A percentile compares a stretch with the other conserved stretches of the same genome.
Evolutionary conservation across 139 green algal genomes (phyloP).

Genomic region (Desmodesmus armatus): DNA sequence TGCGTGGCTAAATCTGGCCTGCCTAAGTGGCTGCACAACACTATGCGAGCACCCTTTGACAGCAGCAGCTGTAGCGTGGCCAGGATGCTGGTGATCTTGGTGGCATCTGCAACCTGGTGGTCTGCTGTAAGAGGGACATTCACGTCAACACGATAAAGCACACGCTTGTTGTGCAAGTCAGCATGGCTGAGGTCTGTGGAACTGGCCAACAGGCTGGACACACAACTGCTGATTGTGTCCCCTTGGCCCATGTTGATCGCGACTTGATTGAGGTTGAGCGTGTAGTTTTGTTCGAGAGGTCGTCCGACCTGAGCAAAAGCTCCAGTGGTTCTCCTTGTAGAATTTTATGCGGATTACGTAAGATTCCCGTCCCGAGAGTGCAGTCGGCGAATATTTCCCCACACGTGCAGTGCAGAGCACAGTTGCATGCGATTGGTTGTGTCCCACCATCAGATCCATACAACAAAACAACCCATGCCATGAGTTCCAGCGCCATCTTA

Average conservation of each 20-base stretch:
- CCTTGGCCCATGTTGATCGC: background rate
- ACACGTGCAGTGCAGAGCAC: background rate
- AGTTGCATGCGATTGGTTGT: background rate
- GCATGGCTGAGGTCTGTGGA: background rate
- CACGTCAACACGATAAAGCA: conserved; percentile 7
- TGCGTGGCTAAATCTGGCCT: background rate
- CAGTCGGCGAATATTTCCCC: background rate
- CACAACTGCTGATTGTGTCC: background rate
- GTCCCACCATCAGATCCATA: background rate
- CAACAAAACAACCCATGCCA: background rate
- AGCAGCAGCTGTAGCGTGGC: conserved; percentile 29
- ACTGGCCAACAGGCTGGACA: background rate
- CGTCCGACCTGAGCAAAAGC: too few relatives aligned
- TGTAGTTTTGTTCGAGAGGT: too few relatives aligned
- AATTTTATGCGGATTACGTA: too few relatives aligned
- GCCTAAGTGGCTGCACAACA: conserved; percentile 23
- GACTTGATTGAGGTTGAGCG: background rate
- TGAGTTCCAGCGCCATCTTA: background rate
- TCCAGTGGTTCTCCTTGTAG: too few relatives aligned
- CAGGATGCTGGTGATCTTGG: conserved; percentile 1
- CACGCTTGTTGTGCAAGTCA: background rate
- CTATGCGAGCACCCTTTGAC: background rate
- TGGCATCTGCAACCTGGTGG: conserved; percentile 4
- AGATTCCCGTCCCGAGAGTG: too few relatives aligned
- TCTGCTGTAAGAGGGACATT: background rate